Base-by-base conservation (phyloP, 306 rosid genomes). In the Rosa multiflora region DNA sequence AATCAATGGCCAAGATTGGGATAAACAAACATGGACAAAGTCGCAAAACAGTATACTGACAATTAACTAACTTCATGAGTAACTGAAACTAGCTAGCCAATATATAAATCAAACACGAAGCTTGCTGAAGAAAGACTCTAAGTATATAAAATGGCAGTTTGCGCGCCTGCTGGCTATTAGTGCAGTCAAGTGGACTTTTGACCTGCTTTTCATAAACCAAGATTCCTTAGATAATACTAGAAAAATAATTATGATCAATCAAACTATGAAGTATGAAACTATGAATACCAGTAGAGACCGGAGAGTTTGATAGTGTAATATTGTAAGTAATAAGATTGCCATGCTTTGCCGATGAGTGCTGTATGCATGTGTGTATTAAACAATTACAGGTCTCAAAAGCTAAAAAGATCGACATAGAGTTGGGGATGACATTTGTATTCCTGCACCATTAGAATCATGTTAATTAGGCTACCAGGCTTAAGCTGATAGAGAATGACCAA, bases 1-100 rank as follows among this genome's bases (percentile, higher is more conserved):
- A 10, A 23, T 23, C n/a, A 70, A 44, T 44, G 74, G 74, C 40
- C 56, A 70, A 21, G 7, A 11, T 70, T 44, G 32, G 40, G 44
- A 70, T 44, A 70, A 43, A 70, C 55, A 68, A 59, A 59, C 66
- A 59, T 10, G 37, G 64, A 58, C 64, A n/a, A 29, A 29, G 32
- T 29, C 32, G 2, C 32, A 29, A 14, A 58, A 21, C 5, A 58
- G 2, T 23, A 21, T 23, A 23, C 37, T 23, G 66, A 23, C 35
- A 59, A 23, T 23, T 26, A 21, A 23, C 66, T 23, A 59, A 58
- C 64, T 26, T 58, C 29, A 23, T 4, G 14, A 21, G 37, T 10
- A 59, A 23, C 15, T 23, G 66, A 59, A 11, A 59, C 35, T 59
- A 59, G 14, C 66, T 5, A 23, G 14, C 66, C 5, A 23, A 10